Evolutionary conservation across 805 yeast species (phyloP).

Genomic region (Hanseniaspora clermontiae): DNA sequence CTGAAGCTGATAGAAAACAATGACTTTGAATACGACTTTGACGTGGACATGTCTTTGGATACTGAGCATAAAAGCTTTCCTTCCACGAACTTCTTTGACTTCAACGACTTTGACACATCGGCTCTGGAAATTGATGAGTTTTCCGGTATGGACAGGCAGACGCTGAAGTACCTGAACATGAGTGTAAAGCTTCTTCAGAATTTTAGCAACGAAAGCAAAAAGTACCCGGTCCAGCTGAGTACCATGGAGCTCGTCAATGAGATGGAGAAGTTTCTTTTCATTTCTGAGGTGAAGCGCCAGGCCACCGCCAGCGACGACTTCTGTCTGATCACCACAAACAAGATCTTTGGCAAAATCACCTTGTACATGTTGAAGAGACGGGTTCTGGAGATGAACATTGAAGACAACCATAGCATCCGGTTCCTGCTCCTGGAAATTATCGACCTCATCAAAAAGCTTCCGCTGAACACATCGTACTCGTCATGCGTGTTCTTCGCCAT

Average conservation of each 20-base stretch:
- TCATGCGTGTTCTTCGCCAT: conserved; percentile 12
- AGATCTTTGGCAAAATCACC: conserved; percentile 10
- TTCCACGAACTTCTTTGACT: neutral
- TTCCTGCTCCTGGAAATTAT: neutral
- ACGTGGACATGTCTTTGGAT: neutral
- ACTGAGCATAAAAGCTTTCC: neutral
- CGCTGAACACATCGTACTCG: conserved; percentile 2
- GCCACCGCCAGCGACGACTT: neutral
- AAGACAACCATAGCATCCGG: neutral
- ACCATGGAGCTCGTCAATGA: conserved; percentile 3
- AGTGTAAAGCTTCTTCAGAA: conserved; percentile 1
- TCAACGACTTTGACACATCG: neutral
- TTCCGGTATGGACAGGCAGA: conserved; percentile 12
- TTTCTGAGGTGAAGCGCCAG: neutral
- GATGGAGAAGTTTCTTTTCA: conserved; percentile 2
- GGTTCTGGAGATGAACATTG: neutral
- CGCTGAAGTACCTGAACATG: neutral
- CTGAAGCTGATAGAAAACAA: neutral
- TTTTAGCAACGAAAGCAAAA: neutral
- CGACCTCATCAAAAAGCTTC: neutral
- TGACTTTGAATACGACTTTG: conserved; percentile 6
- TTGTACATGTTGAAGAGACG: conserved; percentile 4
- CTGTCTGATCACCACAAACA: conserved; percentile 1
- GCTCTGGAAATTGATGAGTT: conserved; percentile 4
- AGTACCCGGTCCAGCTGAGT: neutral